These are phyloP conservation scores for Hanseniaspora sp. DNA, from an alignment of 1,139 yeast species.

Conservation along the genomic window DNA sequence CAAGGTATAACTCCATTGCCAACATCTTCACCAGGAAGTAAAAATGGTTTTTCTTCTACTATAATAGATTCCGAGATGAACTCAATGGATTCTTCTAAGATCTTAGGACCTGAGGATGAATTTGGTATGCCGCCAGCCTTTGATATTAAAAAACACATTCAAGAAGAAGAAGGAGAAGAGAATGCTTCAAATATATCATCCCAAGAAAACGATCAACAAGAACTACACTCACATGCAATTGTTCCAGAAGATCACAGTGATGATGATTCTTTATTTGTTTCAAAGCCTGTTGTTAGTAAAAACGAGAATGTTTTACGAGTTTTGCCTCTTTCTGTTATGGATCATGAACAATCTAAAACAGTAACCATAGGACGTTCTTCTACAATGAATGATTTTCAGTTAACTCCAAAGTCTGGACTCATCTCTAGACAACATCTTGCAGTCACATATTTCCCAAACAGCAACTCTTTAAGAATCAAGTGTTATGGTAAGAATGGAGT, in stretches of 20 bases:
- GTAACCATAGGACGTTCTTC: constrained; percentile 27
- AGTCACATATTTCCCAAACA: constrained; percentile 25
- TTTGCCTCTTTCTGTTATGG: constrained; percentile 20
- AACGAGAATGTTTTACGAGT: neutral
- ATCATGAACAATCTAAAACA: constrained; percentile 5
- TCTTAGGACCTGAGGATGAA: constrained; percentile 9
- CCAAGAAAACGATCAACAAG: neutral
- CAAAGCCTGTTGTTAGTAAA: neutral
- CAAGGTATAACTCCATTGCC: neutral
- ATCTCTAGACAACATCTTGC: constrained; percentile 29
- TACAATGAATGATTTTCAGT: constrained; percentile 25
- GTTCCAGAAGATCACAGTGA: neutral
- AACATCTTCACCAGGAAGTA: neutral
- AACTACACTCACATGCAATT: neutral
- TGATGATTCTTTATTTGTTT: neutral
- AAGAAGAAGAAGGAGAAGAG: neutral
- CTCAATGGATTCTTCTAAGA: neutral
- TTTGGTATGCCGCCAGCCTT: constrained; percentile 13
- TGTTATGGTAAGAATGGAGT: constrained; percentile 34
- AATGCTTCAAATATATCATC: neutral
- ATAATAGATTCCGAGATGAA: constrained; percentile 4
- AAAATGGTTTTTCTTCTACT: constrained; percentile 1
- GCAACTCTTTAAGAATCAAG: constrained; percentile 27
- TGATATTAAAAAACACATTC: neutral
- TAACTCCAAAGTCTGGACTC: constrained; percentile 25